A percentile compares a stretch with the other conserved stretches of the same genome.
Evolutionary conservation across 2,329 filamentous ascomycete species (phyloP).

Genomic region (Bipolaris oryzae): DNA sequence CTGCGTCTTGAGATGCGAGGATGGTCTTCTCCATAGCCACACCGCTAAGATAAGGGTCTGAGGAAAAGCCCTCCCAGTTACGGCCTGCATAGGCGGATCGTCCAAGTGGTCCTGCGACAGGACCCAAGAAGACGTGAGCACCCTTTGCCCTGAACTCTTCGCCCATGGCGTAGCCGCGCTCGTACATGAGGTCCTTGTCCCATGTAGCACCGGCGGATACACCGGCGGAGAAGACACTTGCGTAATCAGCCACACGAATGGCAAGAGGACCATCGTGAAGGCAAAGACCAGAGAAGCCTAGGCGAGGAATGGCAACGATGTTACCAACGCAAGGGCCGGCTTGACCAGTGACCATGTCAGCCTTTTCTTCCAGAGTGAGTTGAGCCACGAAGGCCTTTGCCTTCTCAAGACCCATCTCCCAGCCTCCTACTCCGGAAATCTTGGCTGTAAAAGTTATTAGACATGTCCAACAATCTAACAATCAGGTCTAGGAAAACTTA

Average conservation of each 20-base stretch:
- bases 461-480: neutral
- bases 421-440: slow-evolving; percentile 38
- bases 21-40: slow-evolving; percentile 50
- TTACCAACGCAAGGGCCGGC: slow-evolving; percentile 62
- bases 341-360: slow-evolving; percentile 50
- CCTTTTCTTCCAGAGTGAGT: slow-evolving; percentile 42
- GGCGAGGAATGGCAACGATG: slow-evolving; percentile 46
- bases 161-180: slow-evolving; percentile 48
- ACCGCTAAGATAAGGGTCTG: slow-evolving; percentile 54
- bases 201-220: slow-evolving; percentile 48
- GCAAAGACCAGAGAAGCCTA: slow-evolving; percentile 50
- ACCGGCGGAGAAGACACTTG: slow-evolving; percentile 50
- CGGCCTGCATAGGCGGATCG: slow-evolving; percentile 50
- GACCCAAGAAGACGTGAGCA: slow-evolving; percentile 54
- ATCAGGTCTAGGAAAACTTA: slow-evolving; percentile 18
- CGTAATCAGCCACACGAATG: slow-evolving; percentile 43
- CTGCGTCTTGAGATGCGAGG: slow-evolving; percentile 48
- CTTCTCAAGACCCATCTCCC: slow-evolving; percentile 41
- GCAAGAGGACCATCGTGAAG: slow-evolving; percentile 50
- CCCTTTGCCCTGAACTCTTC: slow-evolving; percentile 46
- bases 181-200: slow-evolving; percentile 48
- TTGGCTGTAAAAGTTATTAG: slow-evolving; percentile 50
- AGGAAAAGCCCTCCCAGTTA: slow-evolving; percentile 54
- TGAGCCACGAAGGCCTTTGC: slow-evolving; percentile 41
- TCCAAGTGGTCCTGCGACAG: slow-evolving; percentile 56